Base-by-base conservation (phyloP, 139 green algal genomes). In the Chlamydomonas sphaeroides region DNA sequence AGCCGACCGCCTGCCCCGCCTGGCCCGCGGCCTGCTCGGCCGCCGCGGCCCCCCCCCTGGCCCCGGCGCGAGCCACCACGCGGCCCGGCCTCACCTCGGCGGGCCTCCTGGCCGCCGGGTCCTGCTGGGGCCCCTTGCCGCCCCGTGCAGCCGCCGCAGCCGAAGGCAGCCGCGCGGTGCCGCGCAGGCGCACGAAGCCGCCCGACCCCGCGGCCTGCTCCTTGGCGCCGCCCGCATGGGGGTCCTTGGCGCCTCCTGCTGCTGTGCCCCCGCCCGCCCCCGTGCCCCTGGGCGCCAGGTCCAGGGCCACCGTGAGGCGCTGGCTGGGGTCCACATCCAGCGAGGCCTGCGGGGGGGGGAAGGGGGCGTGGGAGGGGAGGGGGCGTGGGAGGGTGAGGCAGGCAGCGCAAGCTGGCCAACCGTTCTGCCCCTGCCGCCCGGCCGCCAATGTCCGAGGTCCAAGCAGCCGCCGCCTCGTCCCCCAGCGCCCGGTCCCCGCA, bases 201-300 rank as follows among this genome's bases (percentile, higher is more conserved):
- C 67, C 41, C 30, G 30, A 39, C 6, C 51, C 51, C 26, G 17
- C 51, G 15, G 51, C 18, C 15, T 10, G 17, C 51, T 3, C 51
- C 51, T 25, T 30, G 51, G 15, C 51, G 51, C 51, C 15, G 3
- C 51, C 15, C 51, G 14, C 15, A 10, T 61, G 14, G 51, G 17
- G 14, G 14, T 4, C 18, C 14, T 4, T 17, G 17, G 14, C 51
- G 51, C 14, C 15, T 26, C 15, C 56, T 32, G 18, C 56, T n/a
- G 23, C 56, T n/a, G 26, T n/a, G 30, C 30, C 59, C 1, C 30
- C n/a, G 18, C n/a, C 59, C 10, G 8, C 30, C 30, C 30, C 59
- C 26, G 18, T 66, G 32, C 94, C 89, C 11, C 86, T 83, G 5
- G 94, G 93, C 18, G 80, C 88, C 35, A 96, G 48, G 63, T 95